Conservation (phyloP, 83 land plant species). For the Diphasiastrum complanatum region DNA sequence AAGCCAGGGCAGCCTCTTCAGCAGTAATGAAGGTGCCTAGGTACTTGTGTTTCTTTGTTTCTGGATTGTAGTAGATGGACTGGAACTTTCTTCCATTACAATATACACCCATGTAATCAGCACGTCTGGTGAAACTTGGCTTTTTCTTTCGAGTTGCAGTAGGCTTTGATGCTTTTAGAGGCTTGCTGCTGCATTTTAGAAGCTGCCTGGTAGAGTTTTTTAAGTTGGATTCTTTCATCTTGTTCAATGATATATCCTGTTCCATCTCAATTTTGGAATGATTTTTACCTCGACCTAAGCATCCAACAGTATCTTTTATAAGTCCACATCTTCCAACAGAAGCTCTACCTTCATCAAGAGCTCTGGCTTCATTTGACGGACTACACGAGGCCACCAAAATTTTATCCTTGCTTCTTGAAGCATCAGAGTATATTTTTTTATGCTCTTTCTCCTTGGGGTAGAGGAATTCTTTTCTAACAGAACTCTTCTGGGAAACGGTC, state of each 20-base stretch:
- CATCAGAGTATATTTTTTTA: slow-evolving; percentile 10
- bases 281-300: too few relatives aligned
- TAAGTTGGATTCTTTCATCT: background rate
- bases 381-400: slow-evolving; percentile 12
- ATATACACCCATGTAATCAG: slow-evolving; percentile 30
- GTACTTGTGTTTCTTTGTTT: slow-evolving; percentile 37
- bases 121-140: slow-evolving; percentile 14
- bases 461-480: background rate
- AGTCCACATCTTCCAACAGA: too few relatives aligned
- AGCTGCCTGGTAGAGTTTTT: background rate
- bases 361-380: slow-evolving; percentile 1
- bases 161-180: background rate
- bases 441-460: background rate
- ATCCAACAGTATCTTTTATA: too few relatives aligned
- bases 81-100: slow-evolving; percentile 36
- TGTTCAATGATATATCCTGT: too few relatives aligned
- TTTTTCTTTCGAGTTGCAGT: slow-evolving; percentile 2
- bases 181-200: background rate
- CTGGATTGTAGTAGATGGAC: slow-evolving; percentile 35
- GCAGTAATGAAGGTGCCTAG: slow-evolving; percentile 36
- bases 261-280: too few relatives aligned
- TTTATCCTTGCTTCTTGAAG: slow-evolving; percentile 18
- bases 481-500: background rate
- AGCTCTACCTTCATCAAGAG: too few relatives aligned
- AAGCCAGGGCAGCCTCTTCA: slow-evolving; percentile 37